Conservation (phyloP, 2,329 filamentous ascomycete species). For the Elsinoe ampelina region DNA sequence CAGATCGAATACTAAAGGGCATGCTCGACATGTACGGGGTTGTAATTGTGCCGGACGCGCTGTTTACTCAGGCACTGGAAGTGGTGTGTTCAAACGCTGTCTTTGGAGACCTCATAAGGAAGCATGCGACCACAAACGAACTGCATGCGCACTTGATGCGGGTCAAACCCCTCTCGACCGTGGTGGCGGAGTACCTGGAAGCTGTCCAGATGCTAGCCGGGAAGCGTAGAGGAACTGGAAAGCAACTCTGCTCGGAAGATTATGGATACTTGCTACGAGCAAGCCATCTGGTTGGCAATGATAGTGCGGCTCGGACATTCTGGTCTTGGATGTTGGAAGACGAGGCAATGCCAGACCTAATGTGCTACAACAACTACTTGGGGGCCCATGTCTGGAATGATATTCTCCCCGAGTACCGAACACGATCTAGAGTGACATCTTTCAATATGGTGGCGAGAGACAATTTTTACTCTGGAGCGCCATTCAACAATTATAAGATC, state of each 20-base stretch:
- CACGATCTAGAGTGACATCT: constrained; percentile 33
- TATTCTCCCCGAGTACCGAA: constrained; percentile 29
- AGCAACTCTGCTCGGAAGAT: constrained; percentile 36
- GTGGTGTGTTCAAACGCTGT: constrained; percentile 51
- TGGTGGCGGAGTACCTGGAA: constrained; percentile 33
- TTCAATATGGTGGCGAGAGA: constrained; percentile 20
- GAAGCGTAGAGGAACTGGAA: constrained; percentile 30
- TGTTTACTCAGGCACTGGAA: constrained; percentile 54
- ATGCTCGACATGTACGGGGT: constrained; percentile 1
- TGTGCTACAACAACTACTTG: constrained; percentile 49
- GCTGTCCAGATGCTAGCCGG: constrained; percentile 31
- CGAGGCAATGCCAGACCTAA: constrained; percentile 35
- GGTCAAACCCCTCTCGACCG: constrained; percentile 28
- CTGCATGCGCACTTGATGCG: constrained; percentile 36
- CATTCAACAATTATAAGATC: constrained; percentile 22
- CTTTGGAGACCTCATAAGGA: constrained; percentile 36
- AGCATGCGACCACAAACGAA: constrained; percentile 44
- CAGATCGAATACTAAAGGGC: neutral
- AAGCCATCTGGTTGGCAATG: constrained; percentile 40
- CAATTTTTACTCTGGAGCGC: constrained; percentile 6
- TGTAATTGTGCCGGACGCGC: neutral
- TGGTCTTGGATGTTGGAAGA: constrained; percentile 39
- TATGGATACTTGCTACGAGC: constrained; percentile 46
- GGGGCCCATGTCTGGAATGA: constrained; percentile 39
- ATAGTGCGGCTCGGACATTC: constrained; percentile 33